Evolutionary conservation across 495 filamentous ascomycete genomes (phyloP).

Genomic region (Daldinia childiae): DNA sequence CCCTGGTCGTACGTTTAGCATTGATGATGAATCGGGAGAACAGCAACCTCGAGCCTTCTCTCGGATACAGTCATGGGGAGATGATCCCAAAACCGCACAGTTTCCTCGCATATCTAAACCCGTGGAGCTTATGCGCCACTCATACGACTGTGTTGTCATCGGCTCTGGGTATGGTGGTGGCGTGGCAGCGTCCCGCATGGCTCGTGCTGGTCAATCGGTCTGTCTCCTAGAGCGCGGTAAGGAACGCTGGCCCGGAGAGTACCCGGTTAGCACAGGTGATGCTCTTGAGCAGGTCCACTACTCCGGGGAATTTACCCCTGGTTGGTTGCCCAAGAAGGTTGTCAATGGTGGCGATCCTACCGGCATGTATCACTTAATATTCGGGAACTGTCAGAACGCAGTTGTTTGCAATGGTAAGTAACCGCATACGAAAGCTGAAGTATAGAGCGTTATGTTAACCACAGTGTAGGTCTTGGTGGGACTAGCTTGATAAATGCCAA

Average conservation of each 20-base stretch:
- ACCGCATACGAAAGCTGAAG: neutral
- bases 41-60: conserved; percentile 52
- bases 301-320: conserved; percentile 63
- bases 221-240: conserved; percentile 70
- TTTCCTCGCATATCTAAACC: conserved; percentile 66
- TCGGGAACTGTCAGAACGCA: conserved; percentile 72
- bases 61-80: conserved; percentile 53
- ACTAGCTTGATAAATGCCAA: conserved; percentile 74
- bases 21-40: conserved; percentile 43
- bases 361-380: conserved; percentile 69
- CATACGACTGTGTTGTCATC: conserved; percentile 73
- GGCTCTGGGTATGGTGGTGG: conserved; percentile 75
- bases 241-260: conserved; percentile 74
- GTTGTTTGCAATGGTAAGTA: conserved; percentile 70
- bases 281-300: conserved; percentile 60
- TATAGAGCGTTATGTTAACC: neutral
- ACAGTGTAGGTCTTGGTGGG: conserved; percentile 64
- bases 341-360: conserved; percentile 64
- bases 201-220: conserved; percentile 67
- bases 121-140: conserved; percentile 62
- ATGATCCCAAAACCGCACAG: conserved; percentile 48
- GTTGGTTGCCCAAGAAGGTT: conserved; percentile 48
- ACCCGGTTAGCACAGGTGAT: conserved; percentile 59
- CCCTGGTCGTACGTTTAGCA: neutral
- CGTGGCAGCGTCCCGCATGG: conserved; percentile 72